These are phyloP conservation scores for Mycena galopus DNA, from an alignment of 768 basidiomycete genomes.

Conservation along the genomic window DNA sequence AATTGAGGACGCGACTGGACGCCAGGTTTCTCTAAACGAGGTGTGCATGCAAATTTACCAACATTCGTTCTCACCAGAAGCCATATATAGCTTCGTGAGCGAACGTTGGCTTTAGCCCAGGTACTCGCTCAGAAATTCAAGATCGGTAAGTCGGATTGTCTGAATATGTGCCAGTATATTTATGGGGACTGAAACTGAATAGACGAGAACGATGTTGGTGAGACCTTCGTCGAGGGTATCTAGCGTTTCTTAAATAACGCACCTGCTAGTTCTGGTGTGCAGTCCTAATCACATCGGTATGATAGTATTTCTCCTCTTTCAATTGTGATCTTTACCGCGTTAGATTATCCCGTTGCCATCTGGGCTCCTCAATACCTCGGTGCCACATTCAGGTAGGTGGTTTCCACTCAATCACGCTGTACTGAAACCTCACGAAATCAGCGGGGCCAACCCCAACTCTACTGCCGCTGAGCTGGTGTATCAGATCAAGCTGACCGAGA, in stretches of 20 bases:
- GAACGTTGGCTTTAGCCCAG: slow-evolving; percentile 58
- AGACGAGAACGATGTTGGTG: slow-evolving; percentile 67
- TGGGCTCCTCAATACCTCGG: slow-evolving; percentile 69
- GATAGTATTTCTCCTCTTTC: slow-evolving; percentile 8
- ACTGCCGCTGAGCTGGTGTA: slow-evolving; percentile 65
- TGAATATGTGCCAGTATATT: background rate
- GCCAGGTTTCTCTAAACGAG: slow-evolving; percentile 53
- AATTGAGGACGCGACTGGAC: slow-evolving; percentile 65
- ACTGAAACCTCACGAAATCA: slow-evolving; percentile 42
- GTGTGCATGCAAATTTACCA: slow-evolving; percentile 42
- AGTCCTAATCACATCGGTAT: slow-evolving; percentile 69
- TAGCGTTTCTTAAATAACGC: background rate
- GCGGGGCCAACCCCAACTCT: slow-evolving; percentile 68
- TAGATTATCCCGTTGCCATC: slow-evolving; percentile 62
- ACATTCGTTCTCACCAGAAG: slow-evolving; percentile 34
- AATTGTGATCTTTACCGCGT: background rate
- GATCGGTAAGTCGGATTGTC: slow-evolving; percentile 48
- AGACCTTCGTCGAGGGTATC: slow-evolving; percentile 22
- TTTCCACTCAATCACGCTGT: background rate
- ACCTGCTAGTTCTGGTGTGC: slow-evolving; percentile 59
- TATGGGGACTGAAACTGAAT: background rate
- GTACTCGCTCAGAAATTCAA: slow-evolving; percentile 49
- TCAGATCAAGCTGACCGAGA: slow-evolving; percentile 60
- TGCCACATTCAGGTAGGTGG: slow-evolving; percentile 62
- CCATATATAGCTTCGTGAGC: slow-evolving; percentile 48